Evolutionary conservation across 2,329 filamentous ascomycete genomes (phyloP).

Genomic region (Diatrype stigma): DNA sequence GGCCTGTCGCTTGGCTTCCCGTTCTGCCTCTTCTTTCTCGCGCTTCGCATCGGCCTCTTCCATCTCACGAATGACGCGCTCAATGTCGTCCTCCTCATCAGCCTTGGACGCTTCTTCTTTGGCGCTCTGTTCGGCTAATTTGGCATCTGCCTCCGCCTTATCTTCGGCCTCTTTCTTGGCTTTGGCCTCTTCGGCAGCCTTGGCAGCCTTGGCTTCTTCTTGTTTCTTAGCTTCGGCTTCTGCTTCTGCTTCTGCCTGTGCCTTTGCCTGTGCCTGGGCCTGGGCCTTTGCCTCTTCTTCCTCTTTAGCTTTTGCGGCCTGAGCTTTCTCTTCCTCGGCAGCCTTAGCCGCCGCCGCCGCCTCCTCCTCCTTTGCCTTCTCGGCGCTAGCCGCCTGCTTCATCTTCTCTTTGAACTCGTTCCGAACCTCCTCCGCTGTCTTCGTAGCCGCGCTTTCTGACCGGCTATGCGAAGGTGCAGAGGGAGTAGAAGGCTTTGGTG

Average conservation of each 20-base stretch:
- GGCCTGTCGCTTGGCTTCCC: constrained; percentile 33
- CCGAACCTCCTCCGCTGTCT: constrained; percentile 77
- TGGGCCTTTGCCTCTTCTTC: constrained; percentile 24
- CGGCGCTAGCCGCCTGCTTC: constrained; percentile 49
- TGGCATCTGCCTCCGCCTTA: constrained; percentile 26
- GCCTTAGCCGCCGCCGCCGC: constrained; percentile 31
- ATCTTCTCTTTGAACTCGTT: constrained; percentile 81
- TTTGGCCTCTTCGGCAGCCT: constrained; percentile 29
- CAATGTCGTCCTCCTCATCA: constrained; percentile 50
- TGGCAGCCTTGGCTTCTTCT: constrained; percentile 19
- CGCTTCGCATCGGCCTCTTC: constrained; percentile 50
- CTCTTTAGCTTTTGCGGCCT: constrained; percentile 26
- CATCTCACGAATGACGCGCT: constrained; percentile 60
- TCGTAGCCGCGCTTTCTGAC: constrained; percentile 65
- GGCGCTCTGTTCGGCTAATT: constrained; percentile 21
- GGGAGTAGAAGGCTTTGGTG: constrained; percentile 67
- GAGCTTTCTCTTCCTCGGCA: constrained; percentile 24
- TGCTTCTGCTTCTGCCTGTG: constrained; percentile 24
- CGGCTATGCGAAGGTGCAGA: constrained; percentile 59
- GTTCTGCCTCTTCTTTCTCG: constrained; percentile 44
- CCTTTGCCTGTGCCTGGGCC: constrained; percentile 11
- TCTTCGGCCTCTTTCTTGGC: constrained; percentile 25
- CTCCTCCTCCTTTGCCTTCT: constrained; percentile 46
- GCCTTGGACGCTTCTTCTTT: constrained; percentile 25
- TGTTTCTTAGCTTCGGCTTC: constrained; percentile 4